Evolutionary conservation across 306 rosid species (phyloP).

Genomic region (Malus fusca): DNA sequence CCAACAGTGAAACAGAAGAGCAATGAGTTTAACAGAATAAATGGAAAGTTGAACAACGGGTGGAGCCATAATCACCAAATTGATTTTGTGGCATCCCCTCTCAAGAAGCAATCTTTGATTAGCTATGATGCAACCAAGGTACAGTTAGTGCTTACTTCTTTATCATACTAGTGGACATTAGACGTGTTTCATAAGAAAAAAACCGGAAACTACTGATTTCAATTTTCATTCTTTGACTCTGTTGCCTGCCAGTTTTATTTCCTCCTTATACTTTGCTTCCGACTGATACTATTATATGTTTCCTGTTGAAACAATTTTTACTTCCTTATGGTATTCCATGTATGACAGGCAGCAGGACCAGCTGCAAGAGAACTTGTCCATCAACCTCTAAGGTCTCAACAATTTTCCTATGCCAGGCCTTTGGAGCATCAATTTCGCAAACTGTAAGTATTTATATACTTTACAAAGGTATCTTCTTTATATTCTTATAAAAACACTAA

Average conservation of each 20-base stretch:
- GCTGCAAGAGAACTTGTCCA: conserved; percentile 25
- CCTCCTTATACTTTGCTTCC: not conserved
- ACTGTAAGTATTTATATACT: conserved; percentile 36
- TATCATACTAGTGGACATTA: not conserved
- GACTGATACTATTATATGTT: not conserved
- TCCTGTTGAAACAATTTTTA: conserved; percentile 14
- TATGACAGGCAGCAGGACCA: conserved; percentile 52
- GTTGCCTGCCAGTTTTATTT: not conserved
- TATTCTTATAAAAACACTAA: not conserved
- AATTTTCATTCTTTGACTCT: conserved; percentile 1
- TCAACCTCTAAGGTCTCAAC: conserved; percentile 51
- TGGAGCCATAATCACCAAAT: conserved; percentile 37
- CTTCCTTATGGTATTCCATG: conserved; percentile 14
- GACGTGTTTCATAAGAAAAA: not conserved
- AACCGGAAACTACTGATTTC: not conserved
- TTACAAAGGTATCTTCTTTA: not conserved
- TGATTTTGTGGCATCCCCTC: conserved; percentile 36
- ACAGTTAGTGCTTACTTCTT: not conserved
- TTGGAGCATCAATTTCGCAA: conserved; percentile 45
- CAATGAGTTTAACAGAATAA: conserved; percentile 48
- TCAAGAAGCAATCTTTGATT: conserved; percentile 32
- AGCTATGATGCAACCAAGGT: conserved; percentile 49
- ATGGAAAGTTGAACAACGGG: conserved; percentile 36
- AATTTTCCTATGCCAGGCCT: conserved; percentile 42
- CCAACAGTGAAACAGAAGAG: conserved; percentile 70